phyloP scores from a whole-genome alignment of 306 rosid genomes.

The Prunus campanulata region DNA sequence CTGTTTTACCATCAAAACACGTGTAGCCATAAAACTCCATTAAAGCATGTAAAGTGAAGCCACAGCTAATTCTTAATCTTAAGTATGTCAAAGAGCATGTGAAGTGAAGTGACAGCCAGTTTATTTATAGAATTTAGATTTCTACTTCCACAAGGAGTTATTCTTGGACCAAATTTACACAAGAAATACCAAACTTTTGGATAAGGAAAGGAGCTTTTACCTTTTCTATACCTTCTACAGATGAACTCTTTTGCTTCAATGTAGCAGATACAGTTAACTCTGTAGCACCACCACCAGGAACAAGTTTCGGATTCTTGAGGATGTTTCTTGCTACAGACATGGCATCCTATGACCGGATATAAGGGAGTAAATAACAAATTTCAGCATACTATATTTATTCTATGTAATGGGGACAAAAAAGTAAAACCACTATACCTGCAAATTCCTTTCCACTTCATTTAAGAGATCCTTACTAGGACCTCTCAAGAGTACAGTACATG shows the following conservation, averaged over 20 bases:
- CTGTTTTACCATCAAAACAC: conserved; percentile 37
- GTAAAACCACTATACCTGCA: conserved; percentile 54
- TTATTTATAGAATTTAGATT: not conserved
- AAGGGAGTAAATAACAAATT: not conserved
- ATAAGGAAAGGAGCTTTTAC: conserved; percentile 25
- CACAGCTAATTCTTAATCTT: not conserved
- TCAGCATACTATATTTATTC: conserved; percentile 11
- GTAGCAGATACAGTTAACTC: conserved; percentile 94
- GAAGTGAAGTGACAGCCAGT: not conserved
- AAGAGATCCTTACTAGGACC: conserved; percentile 93
- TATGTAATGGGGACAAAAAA: not conserved
- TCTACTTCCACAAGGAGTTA: not conserved
- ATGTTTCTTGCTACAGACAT: conserved; percentile 92
- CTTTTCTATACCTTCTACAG: conserved; percentile 95
- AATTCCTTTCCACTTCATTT: conserved; percentile 88
- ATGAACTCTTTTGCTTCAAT: conserved; percentile 94
- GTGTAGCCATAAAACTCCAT: not conserved
- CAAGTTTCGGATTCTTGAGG: conserved; percentile 82
- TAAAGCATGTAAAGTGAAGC: not conserved
- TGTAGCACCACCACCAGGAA: conserved; percentile 97
- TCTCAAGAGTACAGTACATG: conserved; percentile 78
- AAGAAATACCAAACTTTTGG: not conserved
- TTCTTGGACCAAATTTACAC: not conserved
- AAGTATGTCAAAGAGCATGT: not conserved
- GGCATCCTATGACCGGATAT: conserved; percentile 61